Evolutionary conservation across 139 green algal species (phyloP).

Genomic region (Coccomyxa sp.): DNA sequence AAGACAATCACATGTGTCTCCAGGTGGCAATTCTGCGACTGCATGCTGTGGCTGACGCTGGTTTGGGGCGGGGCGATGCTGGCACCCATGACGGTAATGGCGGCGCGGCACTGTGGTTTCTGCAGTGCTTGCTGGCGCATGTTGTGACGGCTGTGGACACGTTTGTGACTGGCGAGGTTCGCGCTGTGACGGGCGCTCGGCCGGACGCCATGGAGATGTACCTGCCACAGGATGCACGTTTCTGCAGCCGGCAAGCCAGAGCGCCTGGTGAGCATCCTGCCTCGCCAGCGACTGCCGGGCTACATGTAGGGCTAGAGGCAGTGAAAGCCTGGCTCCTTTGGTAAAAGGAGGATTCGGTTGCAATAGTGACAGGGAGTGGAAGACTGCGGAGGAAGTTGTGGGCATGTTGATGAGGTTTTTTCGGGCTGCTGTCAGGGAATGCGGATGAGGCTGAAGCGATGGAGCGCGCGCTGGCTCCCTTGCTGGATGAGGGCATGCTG

Average conservation of each 20-base stretch:
- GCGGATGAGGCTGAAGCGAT: constrained; percentile 7
- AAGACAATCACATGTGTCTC: neutral
- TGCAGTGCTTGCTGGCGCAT: constrained; percentile 3
- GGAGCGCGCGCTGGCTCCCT: constrained; percentile 7
- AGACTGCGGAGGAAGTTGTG: too few relatives aligned
- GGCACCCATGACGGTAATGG: neutral
- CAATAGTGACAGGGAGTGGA: too few relatives aligned
- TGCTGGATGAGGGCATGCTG: constrained; percentile 18
- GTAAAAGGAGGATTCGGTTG: neutral
- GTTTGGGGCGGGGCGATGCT: neutral
- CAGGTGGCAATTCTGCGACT: constrained; percentile 8
- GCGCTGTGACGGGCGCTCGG: neutral
- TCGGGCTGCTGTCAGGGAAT: constrained; percentile 6
- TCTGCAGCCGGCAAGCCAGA: neutral
- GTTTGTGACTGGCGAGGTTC: constrained; percentile 8
- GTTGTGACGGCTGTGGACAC: constrained; percentile 3
- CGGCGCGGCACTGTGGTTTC: neutral
- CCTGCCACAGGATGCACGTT: neutral
- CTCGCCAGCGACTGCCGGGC: too few relatives aligned
- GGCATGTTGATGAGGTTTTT: neutral
- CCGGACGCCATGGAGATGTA: neutral
- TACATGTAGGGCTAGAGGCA: neutral
- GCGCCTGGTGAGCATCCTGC: constrained; percentile 10
- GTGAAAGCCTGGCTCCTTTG: neutral
- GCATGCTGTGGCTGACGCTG: constrained; percentile 7